Evolutionary conservation across 441 rosid species (phyloP).

Genomic region (Manihot esculenta): DNA sequence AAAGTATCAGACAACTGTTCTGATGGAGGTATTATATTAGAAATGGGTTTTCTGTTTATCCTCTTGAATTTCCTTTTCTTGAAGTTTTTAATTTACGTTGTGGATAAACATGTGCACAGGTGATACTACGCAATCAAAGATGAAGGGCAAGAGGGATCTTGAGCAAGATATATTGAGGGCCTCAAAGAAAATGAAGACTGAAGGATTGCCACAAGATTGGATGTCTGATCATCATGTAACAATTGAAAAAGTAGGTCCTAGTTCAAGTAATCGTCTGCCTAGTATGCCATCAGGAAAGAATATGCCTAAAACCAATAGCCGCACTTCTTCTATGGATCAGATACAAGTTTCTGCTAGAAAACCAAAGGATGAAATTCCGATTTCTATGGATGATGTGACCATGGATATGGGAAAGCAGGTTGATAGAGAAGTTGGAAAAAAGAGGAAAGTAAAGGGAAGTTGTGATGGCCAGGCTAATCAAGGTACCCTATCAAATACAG

Average conservation of each 20-base stretch:
- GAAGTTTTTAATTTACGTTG: conserved; percentile 28
- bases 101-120: conserved; percentile 45
- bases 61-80: conserved; percentile 19
- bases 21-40: conserved; percentile 69
- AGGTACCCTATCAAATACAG: conserved; percentile 28
- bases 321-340: conserved; percentile 36
- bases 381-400: conserved; percentile 40
- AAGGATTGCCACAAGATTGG: conserved; percentile 48
- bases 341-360: conserved; percentile 43
- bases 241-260: conserved; percentile 44
- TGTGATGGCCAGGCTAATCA: conserved; percentile 33
- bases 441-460: conserved; percentile 59
- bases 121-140: conserved; percentile 50
- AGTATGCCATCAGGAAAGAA: conserved; percentile 43
- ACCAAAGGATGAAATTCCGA: conserved; percentile 46
- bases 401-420: conserved; percentile 38
- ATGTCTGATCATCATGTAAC: conserved; percentile 39
- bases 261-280: conserved; percentile 50
- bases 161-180: conserved; percentile 49
- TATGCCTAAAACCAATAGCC: conserved; percentile 37
- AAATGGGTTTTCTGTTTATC: conserved; percentile 22
- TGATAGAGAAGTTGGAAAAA: conserved; percentile 44
- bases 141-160: conserved; percentile 52
- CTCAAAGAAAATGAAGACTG: conserved; percentile 68
- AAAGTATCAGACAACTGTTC: conserved; percentile 45